Percentiles rank a stretch among this genome's conserved stretches.
These are phyloP conservation scores for Diaporthe longicolla DNA, from an alignment of 2,329 filamentous ascomycete genomes.

Conservation along the genomic window DNA sequence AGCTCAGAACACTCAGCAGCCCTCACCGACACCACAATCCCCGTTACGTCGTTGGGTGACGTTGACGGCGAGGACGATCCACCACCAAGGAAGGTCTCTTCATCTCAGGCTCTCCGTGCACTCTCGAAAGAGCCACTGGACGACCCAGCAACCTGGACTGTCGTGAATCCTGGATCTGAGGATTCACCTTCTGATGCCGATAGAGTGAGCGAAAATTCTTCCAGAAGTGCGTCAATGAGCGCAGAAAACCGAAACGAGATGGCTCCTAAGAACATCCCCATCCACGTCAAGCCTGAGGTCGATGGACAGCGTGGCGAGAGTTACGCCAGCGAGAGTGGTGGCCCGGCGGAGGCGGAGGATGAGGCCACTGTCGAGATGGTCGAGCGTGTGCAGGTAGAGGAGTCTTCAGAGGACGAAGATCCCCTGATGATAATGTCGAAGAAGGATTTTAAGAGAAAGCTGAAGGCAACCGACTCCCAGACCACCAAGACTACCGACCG, in stretches of 20 bases:
- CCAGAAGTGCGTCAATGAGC: background rate
- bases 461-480: background rate
- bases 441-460: slow-evolving; percentile 37
- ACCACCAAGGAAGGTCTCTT: slow-evolving; percentile 53
- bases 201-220: background rate
- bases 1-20: slow-evolving; percentile 38
- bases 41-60: slow-evolving; percentile 47
- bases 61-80: slow-evolving; percentile 53
- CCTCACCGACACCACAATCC: slow-evolving; percentile 44
- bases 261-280: slow-evolving; percentile 1
- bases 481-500: background rate
- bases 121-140: slow-evolving; percentile 54
- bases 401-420: slow-evolving; percentile 39
- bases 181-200: slow-evolving; percentile 18
- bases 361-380: background rate
- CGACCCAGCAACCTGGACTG: slow-evolving; percentile 53
- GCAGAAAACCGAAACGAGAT: slow-evolving; percentile 1
- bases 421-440: slow-evolving; percentile 40
- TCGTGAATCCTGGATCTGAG: slow-evolving; percentile 47
- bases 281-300: background rate
- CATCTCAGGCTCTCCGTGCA: slow-evolving; percentile 54
- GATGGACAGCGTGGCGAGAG: background rate
- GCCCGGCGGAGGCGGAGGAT: background rate
- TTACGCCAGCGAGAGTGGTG: background rate
- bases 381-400: slow-evolving; percentile 9